Evolutionary conservation across 306 rosid genomes (phyloP), one percentile per base, ranked within the genome.

Genomic region (Vigna nakashimae): DNA sequence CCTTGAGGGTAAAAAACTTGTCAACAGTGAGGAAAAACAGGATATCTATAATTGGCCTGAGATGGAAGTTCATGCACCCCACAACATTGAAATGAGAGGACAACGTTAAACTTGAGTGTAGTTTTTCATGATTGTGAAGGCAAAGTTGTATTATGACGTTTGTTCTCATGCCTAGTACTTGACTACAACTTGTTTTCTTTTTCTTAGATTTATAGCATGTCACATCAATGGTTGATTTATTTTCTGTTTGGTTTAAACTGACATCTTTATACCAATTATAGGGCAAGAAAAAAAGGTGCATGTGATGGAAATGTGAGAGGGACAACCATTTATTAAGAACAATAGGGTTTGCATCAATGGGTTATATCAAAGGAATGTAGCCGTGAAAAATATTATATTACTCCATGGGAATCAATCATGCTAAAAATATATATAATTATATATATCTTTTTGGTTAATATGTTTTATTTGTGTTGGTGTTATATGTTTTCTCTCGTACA

Each of bases 61-160:
- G 46, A 63, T 11, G 15, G 24, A 63, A 15, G 22, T 62, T 15
- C 67, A 32, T 62, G 67, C 46, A 34, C 68, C 66, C 17, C 32
- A 63, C 20, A 63, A 34, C 17, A 46, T 63, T 34, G 13, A 63
- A 63, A 34, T 34, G 48, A 16, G 68, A 63, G 43, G 16, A 59
- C 42, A 28, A 28, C 2, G 12, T 4, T 4, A 59, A 59, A 13
- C 2, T 59, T 3, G 14, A 15, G 40, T 15, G 67, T 63, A 65
- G 34, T 12, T 71, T 40, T 63, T 14, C 62, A 65, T 69, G 76
- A 52, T 24, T 71, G 42, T 60, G 46, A 45, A 56, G 58, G 56
- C 43, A 32, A 76, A 59, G 36, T 50, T 17, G 36, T 55, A 70
- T 59, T 59, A 59, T 59, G 65, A 13, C 20, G 43, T 59, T 14